Percentiles rank a stretch among this genome's conserved stretches.
phyloP scores from a whole-genome alignment of 805 yeast species.

The Spathaspora arborariae region DNA sequence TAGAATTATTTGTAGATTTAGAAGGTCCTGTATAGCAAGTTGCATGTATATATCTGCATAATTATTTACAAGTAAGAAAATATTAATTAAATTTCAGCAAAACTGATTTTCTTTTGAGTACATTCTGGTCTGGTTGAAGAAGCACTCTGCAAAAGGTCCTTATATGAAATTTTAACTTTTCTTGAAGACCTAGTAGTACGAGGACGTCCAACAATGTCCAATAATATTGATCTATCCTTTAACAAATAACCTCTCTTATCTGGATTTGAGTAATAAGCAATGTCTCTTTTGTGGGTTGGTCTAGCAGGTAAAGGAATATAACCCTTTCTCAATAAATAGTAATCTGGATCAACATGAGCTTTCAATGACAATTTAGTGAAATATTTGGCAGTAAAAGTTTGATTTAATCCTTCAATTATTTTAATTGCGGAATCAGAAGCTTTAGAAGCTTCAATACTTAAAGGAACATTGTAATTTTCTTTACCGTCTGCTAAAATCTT shows the following conservation, averaged over 20 bases:
- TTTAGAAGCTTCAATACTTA: slow-evolving; percentile 76
- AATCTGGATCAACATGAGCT: slow-evolving; percentile 74
- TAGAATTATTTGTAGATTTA: slow-evolving; percentile 35
- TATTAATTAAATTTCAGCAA: background rate
- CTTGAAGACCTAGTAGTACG: background rate
- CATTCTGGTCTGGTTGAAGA: slow-evolving; percentile 13
- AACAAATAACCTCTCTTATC: slow-evolving; percentile 74
- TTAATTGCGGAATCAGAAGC: slow-evolving; percentile 75
- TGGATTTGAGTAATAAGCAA: slow-evolving; percentile 69
- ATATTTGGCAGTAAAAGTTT: slow-evolving; percentile 70
- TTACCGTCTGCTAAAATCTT: slow-evolving; percentile 70
- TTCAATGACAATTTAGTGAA: slow-evolving; percentile 58
- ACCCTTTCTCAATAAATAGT: slow-evolving; percentile 66
- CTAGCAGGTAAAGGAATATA: slow-evolving; percentile 80
- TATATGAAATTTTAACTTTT: slow-evolving; percentile 19
- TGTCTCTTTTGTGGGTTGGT: slow-evolving; percentile 79
- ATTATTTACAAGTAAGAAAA: background rate
- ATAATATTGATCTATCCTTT: slow-evolving; percentile 34
- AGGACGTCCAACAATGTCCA: slow-evolving; percentile 27
- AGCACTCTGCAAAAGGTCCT: slow-evolving; percentile 33
- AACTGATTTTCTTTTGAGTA: slow-evolving; percentile 7
- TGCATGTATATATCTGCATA: background rate
- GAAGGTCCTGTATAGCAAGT: slow-evolving; percentile 2
- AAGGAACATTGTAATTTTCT: slow-evolving; percentile 48
- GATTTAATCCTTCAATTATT: slow-evolving; percentile 69